Evolutionary conservation across 495 filamentous ascomycete species (phyloP).

Genomic region (Aspergillus saccharolyticus): DNA sequence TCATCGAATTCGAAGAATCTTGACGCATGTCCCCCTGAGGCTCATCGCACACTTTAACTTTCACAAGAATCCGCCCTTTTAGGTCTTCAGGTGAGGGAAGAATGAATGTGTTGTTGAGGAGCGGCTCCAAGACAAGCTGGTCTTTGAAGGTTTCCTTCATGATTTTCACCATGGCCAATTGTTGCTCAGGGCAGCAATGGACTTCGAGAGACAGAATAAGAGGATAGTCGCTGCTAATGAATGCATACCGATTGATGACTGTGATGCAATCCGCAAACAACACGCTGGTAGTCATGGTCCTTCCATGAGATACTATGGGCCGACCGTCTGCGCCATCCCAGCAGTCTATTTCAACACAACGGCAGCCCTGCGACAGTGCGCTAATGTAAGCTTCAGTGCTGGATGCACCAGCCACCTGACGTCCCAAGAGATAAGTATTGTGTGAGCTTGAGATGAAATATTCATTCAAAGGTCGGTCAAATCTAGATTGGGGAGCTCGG

Average conservation of each 20-base stretch:
- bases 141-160: constrained; percentile 79
- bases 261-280: constrained; percentile 85
- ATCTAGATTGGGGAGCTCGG: constrained; percentile 50
- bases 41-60: constrained; percentile 71
- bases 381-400: constrained; percentile 92
- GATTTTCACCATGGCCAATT: constrained; percentile 82
- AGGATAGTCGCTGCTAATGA: constrained; percentile 72
- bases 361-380: constrained; percentile 81
- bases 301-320: constrained; percentile 84
- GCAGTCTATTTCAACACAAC: constrained; percentile 95
- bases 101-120: constrained; percentile 55
- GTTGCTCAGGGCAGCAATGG: constrained; percentile 79
- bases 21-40: constrained; percentile 36
- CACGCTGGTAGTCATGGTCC: constrained; percentile 80
- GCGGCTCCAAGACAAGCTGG: constrained; percentile 68
- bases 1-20: constrained; percentile 31
- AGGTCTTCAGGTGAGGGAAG: constrained; percentile 86
- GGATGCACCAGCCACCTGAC: constrained; percentile 82
- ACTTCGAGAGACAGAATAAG: constrained; percentile 94
- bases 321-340: constrained; percentile 88
- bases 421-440: constrained; percentile 92
- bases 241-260: constrained; percentile 90
- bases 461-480: constrained; percentile 86
- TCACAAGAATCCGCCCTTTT: constrained; percentile 78
- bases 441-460: constrained; percentile 99